These are phyloP conservation scores for Prototheca wickerhamii DNA, from an alignment of 163 green algal genomes.

Conservation along the genomic window DNA sequence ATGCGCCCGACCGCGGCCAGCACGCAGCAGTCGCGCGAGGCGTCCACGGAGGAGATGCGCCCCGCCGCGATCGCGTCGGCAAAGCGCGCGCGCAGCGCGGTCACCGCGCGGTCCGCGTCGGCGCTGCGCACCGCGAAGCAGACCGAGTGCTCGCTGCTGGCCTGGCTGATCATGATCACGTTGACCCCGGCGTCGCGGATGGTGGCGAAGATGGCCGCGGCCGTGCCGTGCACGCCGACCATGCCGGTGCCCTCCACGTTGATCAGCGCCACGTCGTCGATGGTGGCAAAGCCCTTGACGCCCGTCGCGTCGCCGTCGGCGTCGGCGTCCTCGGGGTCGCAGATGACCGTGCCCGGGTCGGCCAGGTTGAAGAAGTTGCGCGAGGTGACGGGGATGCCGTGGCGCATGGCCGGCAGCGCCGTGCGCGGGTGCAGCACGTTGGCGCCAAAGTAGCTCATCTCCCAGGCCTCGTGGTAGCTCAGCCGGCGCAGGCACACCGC, in stretches of 20 bases:
- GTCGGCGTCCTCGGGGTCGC: constrained; percentile 26
- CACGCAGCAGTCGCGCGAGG: constrained; percentile 77
- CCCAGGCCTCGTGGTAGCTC: constrained; percentile 91
- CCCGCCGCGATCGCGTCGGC: constrained; percentile 54
- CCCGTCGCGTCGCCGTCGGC: constrained; percentile 8
- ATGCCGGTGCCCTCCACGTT: constrained; percentile 96
- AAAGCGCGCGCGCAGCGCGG: constrained; percentile 37
- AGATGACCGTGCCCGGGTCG: constrained; percentile 54
- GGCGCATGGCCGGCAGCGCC: constrained; percentile 89
- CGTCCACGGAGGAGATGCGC: constrained; percentile 53
- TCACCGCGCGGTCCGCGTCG: constrained; percentile 57
- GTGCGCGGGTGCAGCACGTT: constrained; percentile 97
- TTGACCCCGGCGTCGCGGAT: constrained; percentile 86
- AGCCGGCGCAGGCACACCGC: constrained; percentile 81
- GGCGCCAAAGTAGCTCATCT: constrained; percentile 97
- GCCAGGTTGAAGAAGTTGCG: constrained; percentile 95
- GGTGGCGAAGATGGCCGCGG: constrained; percentile 76
- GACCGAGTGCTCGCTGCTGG: constrained; percentile 89
- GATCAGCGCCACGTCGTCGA: constrained; percentile 89
- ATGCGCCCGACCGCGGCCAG: constrained; percentile 83
- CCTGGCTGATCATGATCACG: constrained; percentile 98
- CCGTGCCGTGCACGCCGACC: constrained; percentile 92
- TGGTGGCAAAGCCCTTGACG: constrained; percentile 95
- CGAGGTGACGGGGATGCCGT: constrained; percentile 88
- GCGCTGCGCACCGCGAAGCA: constrained; percentile 87